Base-by-base conservation (phyloP, 2,329 filamentous ascomycete genomes). In the Xylariaceae sp. region DNA sequence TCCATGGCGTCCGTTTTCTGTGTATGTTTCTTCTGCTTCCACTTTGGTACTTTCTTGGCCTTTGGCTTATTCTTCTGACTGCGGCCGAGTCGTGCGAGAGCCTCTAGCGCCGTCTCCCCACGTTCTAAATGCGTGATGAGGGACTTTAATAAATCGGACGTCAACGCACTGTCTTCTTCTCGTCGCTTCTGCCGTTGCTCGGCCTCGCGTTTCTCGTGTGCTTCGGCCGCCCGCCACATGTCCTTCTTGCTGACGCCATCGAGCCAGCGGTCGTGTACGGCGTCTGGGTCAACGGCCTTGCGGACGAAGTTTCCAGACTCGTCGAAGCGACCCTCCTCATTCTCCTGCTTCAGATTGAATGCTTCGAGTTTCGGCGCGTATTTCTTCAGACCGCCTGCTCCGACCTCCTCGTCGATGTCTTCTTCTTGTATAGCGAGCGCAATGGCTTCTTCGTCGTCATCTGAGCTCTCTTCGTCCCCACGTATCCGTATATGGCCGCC, bases 291-390 rank as follows among this genome's bases (percentile, higher is more conserved):
- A 7, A 78, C 84, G 0, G 93, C 93, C 74, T 96, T 96, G 54
- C 95, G 87, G 40, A 99, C 86, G 72, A 87, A 99, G 73, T 98
- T 99, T 8, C 94, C 94, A 1, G 87, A 79, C 66, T 95, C 90
- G 71, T 99, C 95, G 68, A 97, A 99, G 9, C 87, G 84, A 1
- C 95, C 95, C 66, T 98, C 94, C 69, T 98, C 92, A 73, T 96
- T 88, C 74, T 99, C 95, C 11, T 85, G 79, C 57, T 86, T 87
- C 82, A 99, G 90, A 71, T 99, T 98, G 82, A 99, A 99, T 2
- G 94, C 94, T 73, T 98, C 95, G 5, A 99, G 83, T 72, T 95
- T 91, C 1, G 95, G 95, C 1, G 95, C 95, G 73, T 97, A 92
- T 67, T 87, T 90, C 78, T 97, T 98, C 67, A 96, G 89, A 2